phyloP scores from a whole-genome alignment of 2,329 filamentous ascomycete species.

The Chalaropsis thielavioides region DNA sequence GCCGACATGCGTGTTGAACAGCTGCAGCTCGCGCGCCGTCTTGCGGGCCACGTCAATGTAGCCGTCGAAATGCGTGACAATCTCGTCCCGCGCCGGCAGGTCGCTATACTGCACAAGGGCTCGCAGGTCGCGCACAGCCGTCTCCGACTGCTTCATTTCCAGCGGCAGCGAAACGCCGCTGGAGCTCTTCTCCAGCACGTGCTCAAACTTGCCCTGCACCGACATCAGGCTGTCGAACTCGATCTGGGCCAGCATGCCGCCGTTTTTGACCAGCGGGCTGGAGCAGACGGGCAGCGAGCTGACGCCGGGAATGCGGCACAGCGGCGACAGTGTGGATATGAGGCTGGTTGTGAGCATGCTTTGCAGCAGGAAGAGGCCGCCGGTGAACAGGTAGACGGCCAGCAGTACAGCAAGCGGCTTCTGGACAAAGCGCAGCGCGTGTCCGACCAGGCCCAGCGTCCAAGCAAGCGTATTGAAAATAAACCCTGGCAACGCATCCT shows the following conservation, averaged over 20 bases:
- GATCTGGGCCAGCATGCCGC: conserved; percentile 25
- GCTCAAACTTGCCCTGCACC: conserved; percentile 61
- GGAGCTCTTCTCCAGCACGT: conserved; percentile 53
- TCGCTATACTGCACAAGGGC: conserved; percentile 57
- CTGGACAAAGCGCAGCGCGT: conserved; percentile 48
- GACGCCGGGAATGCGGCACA: conserved; percentile 55
- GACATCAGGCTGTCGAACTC: conserved; percentile 65
- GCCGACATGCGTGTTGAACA: conserved; percentile 64
- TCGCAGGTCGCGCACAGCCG: conserved; percentile 58
- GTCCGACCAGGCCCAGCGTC: conserved; percentile 39
- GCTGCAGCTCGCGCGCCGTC: conserved; percentile 51
- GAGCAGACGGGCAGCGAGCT: conserved; percentile 25
- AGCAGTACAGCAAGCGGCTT: conserved; percentile 48
- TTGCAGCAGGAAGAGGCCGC: conserved; percentile 42
- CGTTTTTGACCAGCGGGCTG: conserved; percentile 19
- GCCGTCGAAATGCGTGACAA: conserved; percentile 59
- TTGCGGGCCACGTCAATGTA: conserved; percentile 57
- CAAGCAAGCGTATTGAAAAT: conserved; percentile 33
- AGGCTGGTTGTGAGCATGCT: conserved; percentile 49
- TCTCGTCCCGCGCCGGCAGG: conserved; percentile 51
- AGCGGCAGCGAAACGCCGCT: conserved; percentile 53
- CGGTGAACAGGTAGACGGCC: conserved; percentile 45
- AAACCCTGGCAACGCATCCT: conserved; percentile 26
- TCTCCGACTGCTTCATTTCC: conserved; percentile 66
- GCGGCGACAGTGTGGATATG: conserved; percentile 46